phyloP scores from a whole-genome alignment of 768 basidiomycete genomes.

The Russula ochroleuca region DNA sequence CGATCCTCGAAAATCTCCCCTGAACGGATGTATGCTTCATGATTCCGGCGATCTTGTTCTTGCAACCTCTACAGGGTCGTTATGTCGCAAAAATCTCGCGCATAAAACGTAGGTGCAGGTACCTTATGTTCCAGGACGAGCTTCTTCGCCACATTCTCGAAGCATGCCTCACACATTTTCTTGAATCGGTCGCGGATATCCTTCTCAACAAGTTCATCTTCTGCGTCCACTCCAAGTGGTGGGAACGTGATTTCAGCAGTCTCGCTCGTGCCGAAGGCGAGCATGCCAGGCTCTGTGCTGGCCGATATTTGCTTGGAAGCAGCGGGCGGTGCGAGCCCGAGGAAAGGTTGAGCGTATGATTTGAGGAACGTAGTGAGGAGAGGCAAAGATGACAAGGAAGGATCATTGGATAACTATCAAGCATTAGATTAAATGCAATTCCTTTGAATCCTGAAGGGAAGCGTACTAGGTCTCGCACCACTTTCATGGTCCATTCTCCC shows the following conservation, averaged over 20 bases:
- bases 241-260: conserved; percentile 38
- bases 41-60: conserved; percentile 94
- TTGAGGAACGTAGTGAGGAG: conserved; percentile 90
- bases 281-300: conserved; percentile 51
- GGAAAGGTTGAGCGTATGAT: conserved; percentile 81
- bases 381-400: conserved; percentile 80
- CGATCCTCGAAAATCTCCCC: conserved; percentile 99
- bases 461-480: conserved; percentile 76
- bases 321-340: conserved; percentile 61
- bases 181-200: conserved; percentile 86
- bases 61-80: conserved; percentile 65
- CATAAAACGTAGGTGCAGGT: conserved; percentile 26
- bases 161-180: conserved; percentile 91
- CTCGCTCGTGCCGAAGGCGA: conserved; percentile 39
- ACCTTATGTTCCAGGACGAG: conserved; percentile 89
- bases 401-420: conserved; percentile 78
- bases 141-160: conserved; percentile 87
- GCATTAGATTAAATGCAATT: conserved; percentile 21
- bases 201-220: conserved; percentile 77
- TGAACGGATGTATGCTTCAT: conserved; percentile 98
- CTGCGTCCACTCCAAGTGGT: conserved; percentile 35
- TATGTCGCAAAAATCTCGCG: neutral
- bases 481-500: conserved; percentile 88
- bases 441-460: conserved; percentile 20
- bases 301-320: conserved; percentile 55